A percentile compares a stretch with the other conserved stretches of the same genome.
Conservation (phyloP, 306 rosid genomes). For the Begonia masoniana region DNA sequence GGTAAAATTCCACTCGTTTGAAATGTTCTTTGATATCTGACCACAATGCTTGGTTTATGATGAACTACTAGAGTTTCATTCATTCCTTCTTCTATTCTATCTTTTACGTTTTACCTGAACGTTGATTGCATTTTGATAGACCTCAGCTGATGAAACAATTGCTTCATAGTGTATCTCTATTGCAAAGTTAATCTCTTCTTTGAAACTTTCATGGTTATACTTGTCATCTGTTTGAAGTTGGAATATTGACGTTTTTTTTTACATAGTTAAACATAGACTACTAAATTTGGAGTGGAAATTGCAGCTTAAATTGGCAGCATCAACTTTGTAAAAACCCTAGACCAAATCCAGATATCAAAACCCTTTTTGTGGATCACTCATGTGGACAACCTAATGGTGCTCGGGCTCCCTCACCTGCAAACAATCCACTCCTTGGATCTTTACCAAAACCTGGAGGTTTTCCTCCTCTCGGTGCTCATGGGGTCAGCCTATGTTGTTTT, state of each 20-base stretch:
- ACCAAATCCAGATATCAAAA: conserved; percentile 98
- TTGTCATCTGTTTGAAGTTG: no score
- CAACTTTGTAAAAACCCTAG: conserved; percentile 96
- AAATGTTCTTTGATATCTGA: no score
- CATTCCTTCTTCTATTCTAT: no score
- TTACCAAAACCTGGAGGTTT: conserved; percentile 91
- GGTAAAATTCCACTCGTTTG: no score
- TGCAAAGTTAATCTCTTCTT: no score
- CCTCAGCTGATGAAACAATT: no score
- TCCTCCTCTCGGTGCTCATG: conserved; percentile 94
- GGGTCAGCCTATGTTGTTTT: conserved; percentile 22
- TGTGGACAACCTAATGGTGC: conserved; percentile 98
- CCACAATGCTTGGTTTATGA: no score
- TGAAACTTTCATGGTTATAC: no score
- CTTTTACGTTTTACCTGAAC: no score
- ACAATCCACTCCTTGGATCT: conserved; percentile 73
- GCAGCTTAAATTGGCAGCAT: conserved; percentile 98
- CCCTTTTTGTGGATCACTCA: conserved; percentile 95
- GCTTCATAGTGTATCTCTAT: background rate
- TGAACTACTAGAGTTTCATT: no score
- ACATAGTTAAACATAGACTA: background rate
- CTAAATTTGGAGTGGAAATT: conserved; percentile 21
- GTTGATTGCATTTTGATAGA: no score
- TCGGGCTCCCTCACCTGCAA: conserved; percentile 95
- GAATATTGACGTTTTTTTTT: no score